Base-by-base conservation (phyloP, 805 yeast species). In the Ogataea polymorpha region DNA sequence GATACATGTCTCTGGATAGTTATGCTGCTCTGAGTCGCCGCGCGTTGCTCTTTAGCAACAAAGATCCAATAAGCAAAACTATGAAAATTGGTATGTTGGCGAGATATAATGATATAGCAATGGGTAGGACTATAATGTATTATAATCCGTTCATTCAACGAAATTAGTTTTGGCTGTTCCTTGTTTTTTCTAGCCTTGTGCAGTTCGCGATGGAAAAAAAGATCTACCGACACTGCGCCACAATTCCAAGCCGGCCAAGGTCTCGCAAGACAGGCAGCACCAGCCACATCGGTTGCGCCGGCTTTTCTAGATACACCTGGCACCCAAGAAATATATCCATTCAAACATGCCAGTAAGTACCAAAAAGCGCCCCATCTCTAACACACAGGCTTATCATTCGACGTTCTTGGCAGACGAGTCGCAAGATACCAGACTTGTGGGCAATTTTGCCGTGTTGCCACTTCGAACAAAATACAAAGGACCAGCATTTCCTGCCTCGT, bases 391-490 rank as follows among this genome's bases (percentile, higher is more conserved):
- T 8, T 85, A 82, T 55, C 93, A 86, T 57, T 85, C 93, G 14
- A 84, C 93, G 1, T 85, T 85, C 56, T 70, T 82, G 24, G 76
- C 75, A 16, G 88, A 82, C 47, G 79, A 76, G 30, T 55, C 68
- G n/a, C 64, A 70, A 23, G 72, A 74, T 47, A 74, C 77, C 39
- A 73, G 93, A 58, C 60, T 76, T 36, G 80, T 87, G 21, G 91
- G 89, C 26, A 91, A 90, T 65, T 70, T 88, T 47, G 86, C 85
- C 4, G 66, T 93, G n/a, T 67, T 90, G 41, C 96, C 99, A 26
- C 70, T 93, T 45, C 81, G 81, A 55, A 82, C 98, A 9, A 79
- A 77, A 53, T 83, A 77, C 63, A 76, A 96, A 53, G 98, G 99
- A 4, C 98, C 99, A 8, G 83, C 96, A 1, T 88, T 82, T 62